Evolutionary conservation across 2,329 filamentous ascomycete species (phyloP), one percentile per base, ranked within the genome.

Genomic region (Leptodontidium sp.): DNA sequence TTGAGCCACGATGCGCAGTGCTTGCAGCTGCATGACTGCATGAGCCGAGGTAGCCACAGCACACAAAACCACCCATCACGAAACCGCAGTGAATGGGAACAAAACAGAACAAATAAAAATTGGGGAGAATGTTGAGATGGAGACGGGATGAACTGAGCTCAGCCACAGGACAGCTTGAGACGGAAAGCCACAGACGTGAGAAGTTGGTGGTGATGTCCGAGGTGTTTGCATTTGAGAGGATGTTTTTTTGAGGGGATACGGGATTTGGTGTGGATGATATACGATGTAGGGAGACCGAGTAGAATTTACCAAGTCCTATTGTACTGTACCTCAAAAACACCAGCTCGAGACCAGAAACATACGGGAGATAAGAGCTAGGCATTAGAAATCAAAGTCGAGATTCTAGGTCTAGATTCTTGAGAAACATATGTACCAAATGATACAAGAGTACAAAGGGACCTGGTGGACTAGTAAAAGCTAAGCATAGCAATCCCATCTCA

Each of bases 1-100:
- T 53, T 53, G 26, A 53, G 50, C 50, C 50, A 53, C 50, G 26
- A 53, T 53, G 50, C 50, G 50, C 50, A 53, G 50, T 53, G 50
- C 50, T 53, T 53, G 50, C 50, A 53, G 26, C 50, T 7, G 12
- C 50, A 21, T 53, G 50, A 53, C 50, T 53, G 50, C 50, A 53
- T 53, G 26, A 53, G 50, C 50, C 50, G 50, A 53, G 50, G 50
- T 53, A 40, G 38, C 8, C 38, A 8, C 38, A 2, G 2, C 38
- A 40, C 38, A 32, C 29, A 4, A 32, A 2, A 40, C 38, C 5
- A 21, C 21, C 21, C 21, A 21, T 21, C 21, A 40, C 38, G 8
- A 40, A 40, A 40, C 38, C 7, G 38, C 11, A 12, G 38, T 40
- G 9, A 12, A 40, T 40, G 8, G 21, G 32, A 40, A 40, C 38